phyloP scores from a whole-genome alignment of 2,329 filamentous ascomycete genomes.

The Fonsecaea multimorphosa region DNA sequence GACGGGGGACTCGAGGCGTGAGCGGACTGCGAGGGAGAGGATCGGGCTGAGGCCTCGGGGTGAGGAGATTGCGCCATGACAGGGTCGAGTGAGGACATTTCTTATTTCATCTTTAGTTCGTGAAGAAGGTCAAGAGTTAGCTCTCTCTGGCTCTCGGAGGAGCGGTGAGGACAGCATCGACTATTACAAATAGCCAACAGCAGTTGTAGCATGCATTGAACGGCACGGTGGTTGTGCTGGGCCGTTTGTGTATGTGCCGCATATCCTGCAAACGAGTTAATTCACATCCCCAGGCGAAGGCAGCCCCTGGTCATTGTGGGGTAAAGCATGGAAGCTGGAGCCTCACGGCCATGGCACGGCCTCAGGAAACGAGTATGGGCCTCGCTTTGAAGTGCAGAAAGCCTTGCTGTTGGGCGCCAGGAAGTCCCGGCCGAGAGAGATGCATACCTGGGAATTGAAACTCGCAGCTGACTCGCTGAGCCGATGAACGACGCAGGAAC shows the following conservation, averaged over 20 bases:
- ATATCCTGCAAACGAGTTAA: neutral
- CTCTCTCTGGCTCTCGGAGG: neutral
- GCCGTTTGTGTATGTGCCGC: neutral
- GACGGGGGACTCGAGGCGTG: conserved; percentile 23
- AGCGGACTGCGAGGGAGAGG: conserved; percentile 32
- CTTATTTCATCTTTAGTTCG: conserved; percentile 9
- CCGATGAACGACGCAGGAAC: conserved; percentile 17
- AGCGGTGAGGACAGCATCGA: neutral
- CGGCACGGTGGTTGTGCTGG: neutral
- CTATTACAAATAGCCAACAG: neutral
- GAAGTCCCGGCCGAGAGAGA: too few relatives aligned
- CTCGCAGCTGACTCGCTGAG: neutral
- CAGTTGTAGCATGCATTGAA: neutral
- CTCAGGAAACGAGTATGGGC: neutral
- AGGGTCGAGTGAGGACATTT: conserved; percentile 27
- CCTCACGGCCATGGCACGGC: neutral
- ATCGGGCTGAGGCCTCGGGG: conserved; percentile 17
- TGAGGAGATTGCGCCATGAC: conserved; percentile 38
- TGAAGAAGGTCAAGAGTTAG: neutral
- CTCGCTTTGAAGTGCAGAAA: neutral
- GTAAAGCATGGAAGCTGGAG: conserved; percentile 2
- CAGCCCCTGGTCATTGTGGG: conserved; percentile 15
- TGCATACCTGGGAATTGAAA: neutral
- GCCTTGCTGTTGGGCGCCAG: neutral
- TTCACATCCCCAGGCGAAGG: neutral